Conservation (phyloP, 1,284 basidiomycete genomes). For the Sanguinoderma infundibulare region DNA sequence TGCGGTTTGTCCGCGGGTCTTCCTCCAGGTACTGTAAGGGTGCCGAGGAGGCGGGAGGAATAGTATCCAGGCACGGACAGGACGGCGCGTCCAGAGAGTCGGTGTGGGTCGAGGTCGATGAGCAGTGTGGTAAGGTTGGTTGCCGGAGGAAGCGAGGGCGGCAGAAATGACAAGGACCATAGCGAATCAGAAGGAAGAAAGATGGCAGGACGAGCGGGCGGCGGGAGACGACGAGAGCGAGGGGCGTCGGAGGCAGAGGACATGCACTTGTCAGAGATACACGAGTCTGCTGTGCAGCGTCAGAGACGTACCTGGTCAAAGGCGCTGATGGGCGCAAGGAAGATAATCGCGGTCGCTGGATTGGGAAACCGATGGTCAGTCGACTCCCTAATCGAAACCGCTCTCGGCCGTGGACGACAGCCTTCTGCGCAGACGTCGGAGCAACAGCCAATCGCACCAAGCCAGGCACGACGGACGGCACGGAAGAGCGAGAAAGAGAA, state of each 20-base stretch:
- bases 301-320: constrained; percentile 73
- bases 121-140: background rate
- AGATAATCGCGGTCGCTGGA: constrained; percentile 73
- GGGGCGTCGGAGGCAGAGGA: background rate
- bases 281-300: too few species aligned
- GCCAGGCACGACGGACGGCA: constrained; percentile 10
- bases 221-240: background rate
- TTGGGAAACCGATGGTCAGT: background rate
- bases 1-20: constrained; percentile 74
- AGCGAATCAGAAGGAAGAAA: background rate
- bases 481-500: background rate
- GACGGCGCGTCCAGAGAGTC: background rate
- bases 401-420: too few species aligned
- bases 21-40: constrained; percentile 73
- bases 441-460: background rate
- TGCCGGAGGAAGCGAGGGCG: background rate
- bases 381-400: too few species aligned
- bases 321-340: constrained; percentile 79
- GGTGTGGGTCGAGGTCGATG: background rate
- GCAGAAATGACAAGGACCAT: background rate
- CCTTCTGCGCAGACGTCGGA: background rate
- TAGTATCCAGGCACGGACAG: constrained; percentile 7
- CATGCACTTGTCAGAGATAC: background rate
- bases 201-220: background rate
- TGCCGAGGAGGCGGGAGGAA: constrained; percentile 3